These are phyloP conservation scores for Claviceps sp. DNA, from an alignment of 2,329 filamentous ascomycete species.

Conservation along the genomic window DNA sequence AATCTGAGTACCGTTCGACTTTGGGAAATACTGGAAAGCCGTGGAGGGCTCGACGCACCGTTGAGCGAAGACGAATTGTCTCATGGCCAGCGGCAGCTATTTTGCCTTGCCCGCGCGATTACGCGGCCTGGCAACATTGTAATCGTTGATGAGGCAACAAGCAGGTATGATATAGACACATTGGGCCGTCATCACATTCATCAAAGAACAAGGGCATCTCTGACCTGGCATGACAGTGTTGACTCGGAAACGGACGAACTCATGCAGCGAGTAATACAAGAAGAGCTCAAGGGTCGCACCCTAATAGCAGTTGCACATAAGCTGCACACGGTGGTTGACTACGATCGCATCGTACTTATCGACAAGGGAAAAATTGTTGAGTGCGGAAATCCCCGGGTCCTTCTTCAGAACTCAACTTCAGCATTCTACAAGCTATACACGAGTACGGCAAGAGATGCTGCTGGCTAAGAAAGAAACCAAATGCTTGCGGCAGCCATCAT, in stretches of 20 bases:
- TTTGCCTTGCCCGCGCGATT: slow-evolving; percentile 24
- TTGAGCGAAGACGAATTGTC: slow-evolving; percentile 21
- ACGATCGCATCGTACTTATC: slow-evolving; percentile 49
- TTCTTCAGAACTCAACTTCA: slow-evolving; percentile 4
- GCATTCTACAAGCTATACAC: slow-evolving; percentile 8
- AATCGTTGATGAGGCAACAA: slow-evolving; percentile 25
- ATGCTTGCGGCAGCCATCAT: not conserved
- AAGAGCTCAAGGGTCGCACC: slow-evolving; percentile 31
- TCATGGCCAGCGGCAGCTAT: slow-evolving; percentile 31
- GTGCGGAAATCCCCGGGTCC: slow-evolving; percentile 6
- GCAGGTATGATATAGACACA: slow-evolving; percentile 10
- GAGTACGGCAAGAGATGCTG: not conserved
- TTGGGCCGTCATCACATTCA: not conserved
- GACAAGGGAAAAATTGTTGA: slow-evolving; percentile 52
- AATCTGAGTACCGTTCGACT: slow-evolving; percentile 32
- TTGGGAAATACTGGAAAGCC: slow-evolving; percentile 23
- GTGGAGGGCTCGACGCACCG: slow-evolving; percentile 23
- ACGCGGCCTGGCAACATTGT: slow-evolving; percentile 22
- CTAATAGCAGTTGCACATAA: slow-evolving; percentile 32
- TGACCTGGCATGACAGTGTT: slow-evolving; percentile 13
- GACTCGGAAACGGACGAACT: slow-evolving; percentile 20
- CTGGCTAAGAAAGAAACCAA: not conserved
- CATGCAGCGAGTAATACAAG: slow-evolving; percentile 19
- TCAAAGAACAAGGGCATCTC: not conserved
- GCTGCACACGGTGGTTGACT: slow-evolving; percentile 33